phyloP scores from a whole-genome alignment of 805 yeast species.

The Kuraishia piskuri region DNA sequence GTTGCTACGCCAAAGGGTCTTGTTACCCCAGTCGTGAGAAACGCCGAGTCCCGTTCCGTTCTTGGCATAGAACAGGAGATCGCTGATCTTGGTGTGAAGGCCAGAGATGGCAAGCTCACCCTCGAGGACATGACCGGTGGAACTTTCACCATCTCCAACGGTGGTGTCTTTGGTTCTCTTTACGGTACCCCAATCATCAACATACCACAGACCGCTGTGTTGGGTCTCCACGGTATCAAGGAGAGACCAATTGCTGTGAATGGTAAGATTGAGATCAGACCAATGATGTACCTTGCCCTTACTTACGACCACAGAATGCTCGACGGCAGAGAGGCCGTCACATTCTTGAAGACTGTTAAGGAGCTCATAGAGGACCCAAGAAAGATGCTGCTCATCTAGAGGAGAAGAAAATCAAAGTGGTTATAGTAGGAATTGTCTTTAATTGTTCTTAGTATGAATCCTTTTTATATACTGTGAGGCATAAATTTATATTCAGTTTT shows the following conservation, averaged over 20 bases:
- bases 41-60: conserved; percentile 85
- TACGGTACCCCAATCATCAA: conserved; percentile 98
- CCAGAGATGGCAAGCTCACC: conserved; percentile 94
- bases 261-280: conserved; percentile 94
- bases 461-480: background rate
- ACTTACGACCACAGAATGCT: conserved; percentile 97
- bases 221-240: conserved; percentile 95
- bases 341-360: conserved; percentile 89
- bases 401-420: background rate
- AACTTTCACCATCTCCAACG: conserved; percentile 97
- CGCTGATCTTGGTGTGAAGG: conserved; percentile 73
- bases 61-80: conserved; percentile 89
- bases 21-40: conserved; percentile 96
- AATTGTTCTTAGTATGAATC: background rate
- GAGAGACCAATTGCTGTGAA: conserved; percentile 95
- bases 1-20: conserved; percentile 99
- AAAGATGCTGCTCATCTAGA: conserved; percentile 70
- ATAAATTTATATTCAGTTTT: background rate
- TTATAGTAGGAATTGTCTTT: background rate
- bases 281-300: conserved; percentile 98
- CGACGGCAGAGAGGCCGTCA: conserved; percentile 98
- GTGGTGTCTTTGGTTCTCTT: conserved; percentile 97
- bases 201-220: conserved; percentile 96
- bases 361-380: conserved; percentile 98
- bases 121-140: conserved; percentile 99